A percentile compares a stretch with the other conserved stretches of the same genome.
These are phyloP conservation scores for Yamadazyma siamensis DNA, from an alignment of 1,139 yeast species.

Conservation along the genomic window DNA sequence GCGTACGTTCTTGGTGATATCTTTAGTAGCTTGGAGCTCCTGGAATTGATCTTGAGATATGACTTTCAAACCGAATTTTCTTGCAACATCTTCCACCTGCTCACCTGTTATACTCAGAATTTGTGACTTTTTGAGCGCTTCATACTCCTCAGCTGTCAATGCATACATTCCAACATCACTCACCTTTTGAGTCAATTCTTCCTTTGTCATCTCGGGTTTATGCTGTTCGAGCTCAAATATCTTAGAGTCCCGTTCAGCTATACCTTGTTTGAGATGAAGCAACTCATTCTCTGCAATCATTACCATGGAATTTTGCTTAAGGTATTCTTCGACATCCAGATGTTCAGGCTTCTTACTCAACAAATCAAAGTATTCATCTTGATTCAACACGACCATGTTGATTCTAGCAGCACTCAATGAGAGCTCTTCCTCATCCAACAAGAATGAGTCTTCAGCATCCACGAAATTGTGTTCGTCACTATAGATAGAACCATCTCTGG, in stretches of 20 bases:
- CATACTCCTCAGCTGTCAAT: constrained; percentile 28
- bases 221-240: constrained; percentile 22
- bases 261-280: constrained; percentile 26
- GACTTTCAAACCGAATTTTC: constrained; percentile 35
- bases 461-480: constrained; percentile 18
- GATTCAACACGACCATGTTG: constrained; percentile 36
- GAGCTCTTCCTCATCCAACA: constrained; percentile 27
- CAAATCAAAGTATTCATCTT: constrained; percentile 19
- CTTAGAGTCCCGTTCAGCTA: constrained; percentile 33
- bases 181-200: constrained; percentile 29
- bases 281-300: constrained; percentile 25
- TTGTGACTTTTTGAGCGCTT: constrained; percentile 20
- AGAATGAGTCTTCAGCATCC: constrained; percentile 37
- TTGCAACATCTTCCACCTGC: constrained; percentile 10
- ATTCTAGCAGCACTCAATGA: constrained; percentile 25
- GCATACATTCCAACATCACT: constrained; percentile 37
- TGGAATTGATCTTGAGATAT: constrained; percentile 37
- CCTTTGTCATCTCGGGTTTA: constrained; percentile 19
- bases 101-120: constrained; percentile 15
- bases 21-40: constrained; percentile 15
- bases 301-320: constrained; percentile 14
- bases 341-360: constrained; percentile 11
- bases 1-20: constrained; percentile 19
- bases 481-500: constrained; percentile 15
- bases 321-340: constrained; percentile 15